Conservation (phyloP, 371 early-diverging fungal species). For the Nosema bombycis region DNA sequence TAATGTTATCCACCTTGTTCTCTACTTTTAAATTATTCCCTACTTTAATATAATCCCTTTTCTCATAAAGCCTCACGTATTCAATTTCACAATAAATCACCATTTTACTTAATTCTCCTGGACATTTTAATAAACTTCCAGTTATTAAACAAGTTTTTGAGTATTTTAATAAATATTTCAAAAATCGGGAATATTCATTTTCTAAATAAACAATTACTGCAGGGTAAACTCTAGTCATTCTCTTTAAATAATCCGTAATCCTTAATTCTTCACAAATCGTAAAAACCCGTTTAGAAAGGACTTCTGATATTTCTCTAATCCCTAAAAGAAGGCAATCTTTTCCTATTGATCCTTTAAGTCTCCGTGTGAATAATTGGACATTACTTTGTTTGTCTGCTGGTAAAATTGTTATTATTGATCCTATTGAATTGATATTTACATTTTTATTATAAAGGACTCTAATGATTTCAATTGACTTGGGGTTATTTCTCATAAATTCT, state of each 20-base stretch:
- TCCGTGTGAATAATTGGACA: slow-evolving; percentile 20
- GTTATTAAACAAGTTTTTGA: slow-evolving; percentile 25
- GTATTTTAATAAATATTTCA: slow-evolving; percentile 16
- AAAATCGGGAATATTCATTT: slow-evolving; percentile 31
- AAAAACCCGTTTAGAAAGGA: slow-evolving; percentile 19
- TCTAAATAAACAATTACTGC: slow-evolving; percentile 43
- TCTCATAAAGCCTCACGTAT: slow-evolving; percentile 32
- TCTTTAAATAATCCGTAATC: slow-evolving; percentile 34
- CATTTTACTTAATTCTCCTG: not conserved
- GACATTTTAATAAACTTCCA: slow-evolving; percentile 6
- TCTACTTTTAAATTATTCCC: not conserved
- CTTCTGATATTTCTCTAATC: slow-evolving; percentile 18
- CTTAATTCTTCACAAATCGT: slow-evolving; percentile 34
- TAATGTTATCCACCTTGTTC: too few species aligned
- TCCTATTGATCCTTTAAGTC: slow-evolving; percentile 8
- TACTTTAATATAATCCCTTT: slow-evolving; percentile 1
- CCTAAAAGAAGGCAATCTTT: slow-evolving; percentile 17
- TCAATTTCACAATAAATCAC: slow-evolving; percentile 9
- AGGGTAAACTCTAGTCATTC: slow-evolving; percentile 1
- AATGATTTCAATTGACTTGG: slow-evolving; percentile 6
- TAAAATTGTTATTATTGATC: slow-evolving; percentile 28
- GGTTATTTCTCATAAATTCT: not conserved
- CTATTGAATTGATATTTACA: not conserved
- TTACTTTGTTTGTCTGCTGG: slow-evolving; percentile 17
- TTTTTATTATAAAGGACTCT: not conserved